Percentiles rank a stretch among this genome's conserved stretches.
Conservation (phyloP, 2,329 filamentous ascomycete genomes). For the Fusarium proliferatum region DNA sequence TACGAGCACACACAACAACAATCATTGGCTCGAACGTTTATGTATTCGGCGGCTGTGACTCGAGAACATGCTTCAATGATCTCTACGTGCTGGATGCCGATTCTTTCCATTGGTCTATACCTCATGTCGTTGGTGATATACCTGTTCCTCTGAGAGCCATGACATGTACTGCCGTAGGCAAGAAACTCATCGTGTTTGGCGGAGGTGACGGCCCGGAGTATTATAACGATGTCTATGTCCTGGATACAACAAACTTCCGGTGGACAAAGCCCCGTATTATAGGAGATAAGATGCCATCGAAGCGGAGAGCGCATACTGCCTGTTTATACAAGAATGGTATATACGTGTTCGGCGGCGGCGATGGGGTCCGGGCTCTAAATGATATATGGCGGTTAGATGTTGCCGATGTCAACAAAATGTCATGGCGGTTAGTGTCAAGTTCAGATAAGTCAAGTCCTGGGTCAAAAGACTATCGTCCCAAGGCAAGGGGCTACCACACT, state of each 20-base stretch:
- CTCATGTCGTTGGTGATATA: conserved; percentile 72
- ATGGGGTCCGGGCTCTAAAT: conserved; percentile 76
- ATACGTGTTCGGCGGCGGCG: conserved; percentile 78
- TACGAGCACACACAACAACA: conserved; percentile 75
- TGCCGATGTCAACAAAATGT: conserved; percentile 73
- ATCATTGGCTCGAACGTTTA: conserved; percentile 74
- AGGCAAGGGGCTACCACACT: conserved; percentile 76
- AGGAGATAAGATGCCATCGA: conserved; percentile 68
- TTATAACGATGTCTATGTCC: conserved; percentile 77
- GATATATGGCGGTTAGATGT: conserved; percentile 80
- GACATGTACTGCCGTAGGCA: conserved; percentile 77
- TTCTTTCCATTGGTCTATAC: conserved; percentile 75
- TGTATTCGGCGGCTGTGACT: conserved; percentile 76
- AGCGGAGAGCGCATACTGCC: conserved; percentile 75
- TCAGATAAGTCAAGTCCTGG: conserved; percentile 52
- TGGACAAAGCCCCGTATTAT: conserved; percentile 72
- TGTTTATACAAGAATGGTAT: conserved; percentile 77
- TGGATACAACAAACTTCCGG: conserved; percentile 76
- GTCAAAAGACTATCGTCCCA: conserved; percentile 61
- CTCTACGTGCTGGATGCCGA: conserved; percentile 77
- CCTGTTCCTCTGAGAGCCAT: conserved; percentile 75
- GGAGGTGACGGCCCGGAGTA: conserved; percentile 77
- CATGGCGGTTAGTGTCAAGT: conserved; percentile 72
- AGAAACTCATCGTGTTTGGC: conserved; percentile 76
- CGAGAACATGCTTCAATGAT: conserved; percentile 74